Base-by-base conservation (phyloP, 768 basidiomycete species). In the Pluteus cervinus region DNA sequence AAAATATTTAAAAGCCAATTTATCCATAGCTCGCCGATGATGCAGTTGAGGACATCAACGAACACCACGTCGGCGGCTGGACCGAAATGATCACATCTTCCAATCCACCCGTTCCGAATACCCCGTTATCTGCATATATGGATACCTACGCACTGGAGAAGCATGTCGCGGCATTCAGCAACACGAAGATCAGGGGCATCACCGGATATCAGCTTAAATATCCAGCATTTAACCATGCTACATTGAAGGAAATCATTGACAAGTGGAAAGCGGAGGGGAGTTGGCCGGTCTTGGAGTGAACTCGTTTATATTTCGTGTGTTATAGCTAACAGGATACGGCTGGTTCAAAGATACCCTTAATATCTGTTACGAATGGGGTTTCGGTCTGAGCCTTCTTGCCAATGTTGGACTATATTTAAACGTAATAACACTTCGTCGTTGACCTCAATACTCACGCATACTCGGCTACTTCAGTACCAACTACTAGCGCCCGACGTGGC, bases 51-150 rank as follows among this genome's bases (percentile, higher is more conserved):
- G 84, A 87, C 33, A 85, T 88, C 51, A 91, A 90, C 52, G 86
- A 89, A 52, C 74, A 79, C 33, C 88, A 92, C 51, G 83, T 88
- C 22, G 66, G 73, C 36, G 78, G 75, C 8, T 92, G 89, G 89
- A 85, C 79, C 6, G 71, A 85, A 54, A 87, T 92, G 81, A 71
- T 88, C 47, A 61, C 62, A 15, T 75, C 61, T 31, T 82, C 87
- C 24, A 71, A 75, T 25, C 86, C 86, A 17, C 81, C 82, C 2
- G 68, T 87, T 40, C 65, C 71, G 9, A 80, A 83, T 41, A 79
- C 83, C 0, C 85, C 82, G 1, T 59, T 90, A 43, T 75, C 68
- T 14, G 82, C 86, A 1, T 92, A 89, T 56, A 81, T 87, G 76
- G 83, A 86, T 56, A 73, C 73, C 39, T 81, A 75, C 54, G 63